phyloP scores from a whole-genome alignment of 1,284 basidiomycete genomes.

The Peniophora sp. region DNA sequence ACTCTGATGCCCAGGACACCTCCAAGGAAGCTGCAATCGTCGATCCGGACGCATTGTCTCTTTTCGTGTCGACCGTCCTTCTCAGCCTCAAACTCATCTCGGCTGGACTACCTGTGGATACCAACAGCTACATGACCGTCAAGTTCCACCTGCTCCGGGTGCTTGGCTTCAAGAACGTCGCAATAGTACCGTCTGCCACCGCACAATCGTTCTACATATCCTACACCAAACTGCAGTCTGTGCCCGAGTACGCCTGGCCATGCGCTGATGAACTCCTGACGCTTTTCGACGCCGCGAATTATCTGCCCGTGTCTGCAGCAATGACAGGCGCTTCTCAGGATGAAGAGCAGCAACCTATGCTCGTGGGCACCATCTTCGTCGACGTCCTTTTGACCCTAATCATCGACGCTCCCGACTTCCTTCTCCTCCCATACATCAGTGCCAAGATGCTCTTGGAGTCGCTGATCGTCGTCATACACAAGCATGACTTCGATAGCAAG shows the following conservation, averaged over 20 bases:
- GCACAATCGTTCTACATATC: constrained; percentile 44
- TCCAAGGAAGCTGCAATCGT: constrained; percentile 4
- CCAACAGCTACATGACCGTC: constrained; percentile 46
- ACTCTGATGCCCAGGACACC: not conserved
- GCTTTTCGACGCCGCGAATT: constrained; percentile 45
- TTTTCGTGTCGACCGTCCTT: constrained; percentile 38
- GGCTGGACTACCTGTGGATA: constrained; percentile 47
- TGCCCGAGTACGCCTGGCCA: constrained; percentile 38
- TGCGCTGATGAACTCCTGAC: constrained; percentile 51
- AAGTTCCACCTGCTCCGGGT: constrained; percentile 51
- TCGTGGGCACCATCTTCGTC: constrained; percentile 55
- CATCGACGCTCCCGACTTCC: constrained; percentile 32
- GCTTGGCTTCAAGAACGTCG: constrained; percentile 47
- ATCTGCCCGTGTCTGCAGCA: constrained; percentile 30
- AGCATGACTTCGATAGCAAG: constrained; percentile 56
- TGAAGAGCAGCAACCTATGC: constrained; percentile 33
- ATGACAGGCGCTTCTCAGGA: constrained; percentile 42
- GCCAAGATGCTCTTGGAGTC: constrained; percentile 54
- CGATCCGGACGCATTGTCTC: constrained; percentile 38
- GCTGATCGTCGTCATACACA: constrained; percentile 56
- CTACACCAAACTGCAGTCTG: constrained; percentile 35
- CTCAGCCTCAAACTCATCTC: constrained; percentile 58
- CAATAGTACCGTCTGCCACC: constrained; percentile 33
- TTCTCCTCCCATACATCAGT: constrained; percentile 39
- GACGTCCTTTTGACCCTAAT: constrained; percentile 49